These are phyloP conservation scores for Tephrocybe sp. DNA, from an alignment of 768 basidiomycete genomes.

Conservation along the genomic window DNA sequence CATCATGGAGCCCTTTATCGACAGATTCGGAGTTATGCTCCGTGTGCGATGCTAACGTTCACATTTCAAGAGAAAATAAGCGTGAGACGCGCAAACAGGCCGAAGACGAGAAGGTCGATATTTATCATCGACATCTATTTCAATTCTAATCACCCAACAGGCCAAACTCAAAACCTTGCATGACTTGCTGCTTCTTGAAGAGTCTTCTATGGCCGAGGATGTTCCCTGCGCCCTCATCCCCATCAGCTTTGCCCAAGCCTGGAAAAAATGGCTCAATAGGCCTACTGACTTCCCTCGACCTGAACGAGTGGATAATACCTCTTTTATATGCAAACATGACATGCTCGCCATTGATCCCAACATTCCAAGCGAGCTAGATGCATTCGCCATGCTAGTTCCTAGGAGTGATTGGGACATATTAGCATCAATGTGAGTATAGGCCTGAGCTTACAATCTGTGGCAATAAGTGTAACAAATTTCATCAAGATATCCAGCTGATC, in stretches of 20 bases:
- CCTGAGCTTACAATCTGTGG: background rate
- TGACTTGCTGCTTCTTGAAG: slow-evolving; percentile 48
- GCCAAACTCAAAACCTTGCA: slow-evolving; percentile 62
- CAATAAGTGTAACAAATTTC: background rate
- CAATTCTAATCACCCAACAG: slow-evolving; percentile 32
- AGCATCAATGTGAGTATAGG: slow-evolving; percentile 48
- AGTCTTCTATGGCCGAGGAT: slow-evolving; percentile 43
- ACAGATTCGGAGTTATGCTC: slow-evolving; percentile 53
- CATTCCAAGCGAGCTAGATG: slow-evolving; percentile 53
- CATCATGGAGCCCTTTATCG: slow-evolving; percentile 58
- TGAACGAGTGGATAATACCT: slow-evolving; percentile 54
- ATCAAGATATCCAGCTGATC: slow-evolving; percentile 57
- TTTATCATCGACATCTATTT: slow-evolving; percentile 3
- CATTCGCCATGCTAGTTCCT: slow-evolving; percentile 53
- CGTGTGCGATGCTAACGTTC: slow-evolving; percentile 57
- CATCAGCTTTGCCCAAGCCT: slow-evolving; percentile 57
- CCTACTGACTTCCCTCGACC: slow-evolving; percentile 59
- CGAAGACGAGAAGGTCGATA: slow-evolving; percentile 75
- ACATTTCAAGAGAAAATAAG: slow-evolving; percentile 59
- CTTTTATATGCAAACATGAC: slow-evolving; percentile 67
- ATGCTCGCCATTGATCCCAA: slow-evolving; percentile 67
- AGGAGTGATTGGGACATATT: slow-evolving; percentile 65
- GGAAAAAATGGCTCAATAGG: slow-evolving; percentile 67
- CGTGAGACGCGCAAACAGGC: slow-evolving; percentile 60
- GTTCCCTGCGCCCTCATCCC: slow-evolving; percentile 58